Conservation (phyloP, 306 rosid genomes). For the Rosa lucieae region DNA sequence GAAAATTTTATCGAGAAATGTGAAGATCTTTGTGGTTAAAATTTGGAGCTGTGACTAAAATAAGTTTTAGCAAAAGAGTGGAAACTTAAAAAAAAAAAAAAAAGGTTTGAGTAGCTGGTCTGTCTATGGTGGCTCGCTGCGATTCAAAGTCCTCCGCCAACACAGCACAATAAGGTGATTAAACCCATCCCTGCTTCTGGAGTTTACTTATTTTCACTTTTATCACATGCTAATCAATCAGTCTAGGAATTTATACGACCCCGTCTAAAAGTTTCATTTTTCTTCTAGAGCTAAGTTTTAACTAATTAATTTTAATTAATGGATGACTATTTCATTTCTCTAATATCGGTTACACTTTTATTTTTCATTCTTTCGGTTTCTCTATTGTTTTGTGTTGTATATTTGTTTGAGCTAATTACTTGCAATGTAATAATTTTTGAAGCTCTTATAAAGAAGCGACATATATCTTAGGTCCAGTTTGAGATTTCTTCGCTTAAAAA, state of each 20-base stretch:
- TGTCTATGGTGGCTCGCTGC: slow-evolving; percentile 32
- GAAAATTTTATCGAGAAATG: no score
- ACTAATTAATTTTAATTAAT: background rate
- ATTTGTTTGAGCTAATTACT: slow-evolving; percentile 6
- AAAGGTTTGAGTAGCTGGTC: slow-evolving; percentile 3
- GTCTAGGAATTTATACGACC: background rate
- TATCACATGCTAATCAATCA: slow-evolving; percentile 11
- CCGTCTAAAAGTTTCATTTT: background rate
- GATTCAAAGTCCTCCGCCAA: slow-evolving; percentile 33
- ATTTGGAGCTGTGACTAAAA: no score
- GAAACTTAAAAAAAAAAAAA: background rate
- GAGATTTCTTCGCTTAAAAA: no score
- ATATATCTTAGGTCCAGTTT: background rate
- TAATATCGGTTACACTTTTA: background rate
- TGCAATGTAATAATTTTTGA: no score
- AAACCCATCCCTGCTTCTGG: slow-evolving; percentile 6
- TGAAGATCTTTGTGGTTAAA: no score
- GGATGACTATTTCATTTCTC: background rate
- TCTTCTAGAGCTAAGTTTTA: background rate
- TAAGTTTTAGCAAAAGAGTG: no score
- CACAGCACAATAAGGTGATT: slow-evolving; percentile 7
- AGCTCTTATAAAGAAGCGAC: background rate
- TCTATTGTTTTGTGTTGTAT: background rate
- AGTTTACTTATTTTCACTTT: background rate
- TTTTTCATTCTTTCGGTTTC: background rate